A percentile compares a stretch with the other conserved stretches of the same genome.
Conservation (phyloP, 2,329 filamentous ascomycete genomes). For the Escovopsis weberi region DNA sequence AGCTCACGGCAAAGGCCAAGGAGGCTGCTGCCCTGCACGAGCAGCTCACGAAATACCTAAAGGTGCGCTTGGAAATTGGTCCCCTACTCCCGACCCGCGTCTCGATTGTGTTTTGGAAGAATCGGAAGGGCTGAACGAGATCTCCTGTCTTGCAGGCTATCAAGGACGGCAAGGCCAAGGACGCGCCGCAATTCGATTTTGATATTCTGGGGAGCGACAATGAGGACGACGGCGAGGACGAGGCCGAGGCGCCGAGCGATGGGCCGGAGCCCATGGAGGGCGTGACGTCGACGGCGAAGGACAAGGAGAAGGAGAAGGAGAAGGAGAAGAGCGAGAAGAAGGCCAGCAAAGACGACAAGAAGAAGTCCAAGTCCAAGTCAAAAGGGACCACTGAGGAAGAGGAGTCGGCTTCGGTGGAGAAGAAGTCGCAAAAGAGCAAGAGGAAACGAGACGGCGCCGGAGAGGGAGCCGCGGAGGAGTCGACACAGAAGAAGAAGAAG, state of each 20-base stretch:
- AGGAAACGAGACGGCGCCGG: not conserved
- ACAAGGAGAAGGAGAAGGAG: slow-evolving; percentile 5
- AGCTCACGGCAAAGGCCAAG: slow-evolving; percentile 26
- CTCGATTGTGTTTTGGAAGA: no score
- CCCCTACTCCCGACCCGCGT: not conserved
- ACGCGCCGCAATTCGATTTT: slow-evolving; percentile 6
- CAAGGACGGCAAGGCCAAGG: not conserved
- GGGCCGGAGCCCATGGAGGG: not conserved
- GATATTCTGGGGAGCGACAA: slow-evolving; percentile 7
- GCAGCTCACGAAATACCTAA: slow-evolving; percentile 6
- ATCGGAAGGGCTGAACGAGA: no score
- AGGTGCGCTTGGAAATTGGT: not conserved
- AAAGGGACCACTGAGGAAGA: not conserved
- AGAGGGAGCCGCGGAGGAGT: slow-evolving; percentile 4
- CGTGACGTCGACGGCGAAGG: not conserved
- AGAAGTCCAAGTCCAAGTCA: slow-evolving; percentile 11
- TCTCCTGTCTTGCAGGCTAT: not conserved
- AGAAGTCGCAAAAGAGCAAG: slow-evolving; percentile 3
- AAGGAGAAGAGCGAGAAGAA: slow-evolving; percentile 10
- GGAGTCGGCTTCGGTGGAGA: slow-evolving; percentile 3
- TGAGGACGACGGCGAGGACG: slow-evolving; percentile 1
- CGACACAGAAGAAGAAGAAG: slow-evolving; percentile 2
- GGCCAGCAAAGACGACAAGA: slow-evolving; percentile 5
- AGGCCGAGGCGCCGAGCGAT: slow-evolving; percentile 1
- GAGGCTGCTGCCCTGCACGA: slow-evolving; percentile 17